phyloP scores from a whole-genome alignment of 2,329 filamentous ascomycete species.

The Scedosporium dehoogii region DNA sequence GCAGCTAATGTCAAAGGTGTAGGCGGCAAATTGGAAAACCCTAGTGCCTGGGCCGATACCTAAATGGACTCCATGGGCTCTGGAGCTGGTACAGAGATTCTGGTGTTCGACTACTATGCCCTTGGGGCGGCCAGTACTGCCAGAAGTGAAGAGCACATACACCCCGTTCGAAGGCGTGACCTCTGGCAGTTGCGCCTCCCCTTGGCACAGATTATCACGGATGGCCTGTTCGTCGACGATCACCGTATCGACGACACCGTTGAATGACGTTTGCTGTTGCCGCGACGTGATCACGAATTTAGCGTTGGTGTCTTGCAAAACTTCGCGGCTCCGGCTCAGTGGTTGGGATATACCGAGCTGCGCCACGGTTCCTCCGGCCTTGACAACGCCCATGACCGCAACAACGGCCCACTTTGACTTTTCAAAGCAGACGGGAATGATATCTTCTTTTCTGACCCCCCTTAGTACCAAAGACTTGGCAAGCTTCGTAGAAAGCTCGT shows the following conservation, averaged over 20 bases:
- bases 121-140: slow-evolving; percentile 17
- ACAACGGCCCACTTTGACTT: slow-evolving; percentile 13
- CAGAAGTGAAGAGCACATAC: slow-evolving; percentile 18
- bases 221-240: no score
- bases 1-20: slow-evolving; percentile 14
- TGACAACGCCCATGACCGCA: slow-evolving; percentile 12
- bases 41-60: neutral
- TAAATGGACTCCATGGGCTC: neutral
- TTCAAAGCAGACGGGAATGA: slow-evolving; percentile 1
- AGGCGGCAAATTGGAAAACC: slow-evolving; percentile 11
- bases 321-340: slow-evolving; percentile 8
- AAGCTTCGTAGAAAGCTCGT: neutral
- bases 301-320: slow-evolving; percentile 9
- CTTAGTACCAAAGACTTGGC: neutral
- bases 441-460: neutral
- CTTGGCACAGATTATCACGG: no score
- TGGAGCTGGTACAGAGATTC: slow-evolving; percentile 1
- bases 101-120: slow-evolving; percentile 14
- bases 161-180: neutral
- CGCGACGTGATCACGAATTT: slow-evolving; percentile 3
- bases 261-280: no score
- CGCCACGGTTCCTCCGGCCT: slow-evolving; percentile 12
- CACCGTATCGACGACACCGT: no score
- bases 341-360: slow-evolving; percentile 10
- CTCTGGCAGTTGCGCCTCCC: neutral